A percentile compares a stretch with the other conserved stretches of the same genome.
These are phyloP conservation scores for Hypocrella siamensis DNA, from an alignment of 2,329 filamentous ascomycete genomes.

Conservation along the genomic window DNA sequence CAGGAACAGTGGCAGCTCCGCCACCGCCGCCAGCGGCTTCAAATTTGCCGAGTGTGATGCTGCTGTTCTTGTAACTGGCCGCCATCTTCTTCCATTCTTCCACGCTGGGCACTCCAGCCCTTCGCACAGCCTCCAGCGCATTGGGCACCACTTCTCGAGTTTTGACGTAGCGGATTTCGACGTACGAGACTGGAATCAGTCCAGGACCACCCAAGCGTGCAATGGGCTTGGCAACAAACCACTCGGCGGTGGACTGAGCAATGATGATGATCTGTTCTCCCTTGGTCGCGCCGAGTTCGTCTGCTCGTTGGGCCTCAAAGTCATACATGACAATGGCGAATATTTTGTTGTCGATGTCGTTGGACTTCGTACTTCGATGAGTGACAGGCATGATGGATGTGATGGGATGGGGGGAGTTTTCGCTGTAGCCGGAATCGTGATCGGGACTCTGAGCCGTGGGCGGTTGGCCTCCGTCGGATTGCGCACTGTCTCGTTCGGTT, in stretches of 20 bases:
- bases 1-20: too few species aligned
- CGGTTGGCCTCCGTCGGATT: constrained; percentile 41
- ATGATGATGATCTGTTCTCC: constrained; percentile 97
- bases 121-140: constrained; percentile 68
- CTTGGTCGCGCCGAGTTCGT: constrained; percentile 87
- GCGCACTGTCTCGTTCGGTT: constrained; percentile 76
- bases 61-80: constrained; percentile 97
- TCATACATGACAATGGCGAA: constrained; percentile 97
- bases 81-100: constrained; percentile 99
- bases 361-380: constrained; percentile 34
- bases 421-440: constrained; percentile 75
- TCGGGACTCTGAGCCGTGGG: constrained; percentile 45
- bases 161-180: constrained; percentile 89
- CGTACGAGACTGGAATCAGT: constrained; percentile 88
- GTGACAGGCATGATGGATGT: constrained; percentile 5
- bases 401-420: constrained; percentile 14
- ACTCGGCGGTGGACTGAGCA: constrained; percentile 94
- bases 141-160: constrained; percentile 71
- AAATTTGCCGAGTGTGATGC: constrained; percentile 88
- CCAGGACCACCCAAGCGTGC: constrained; percentile 89
- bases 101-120: constrained; percentile 82
- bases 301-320: constrained; percentile 86
- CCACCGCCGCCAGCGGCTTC: constrained; percentile 37
- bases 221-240: constrained; percentile 99
- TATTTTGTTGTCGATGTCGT: constrained; percentile 64